Evolutionary conservation across 2,329 filamentous ascomycete species (phyloP).

Genomic region (Blastomyces parvus): DNA sequence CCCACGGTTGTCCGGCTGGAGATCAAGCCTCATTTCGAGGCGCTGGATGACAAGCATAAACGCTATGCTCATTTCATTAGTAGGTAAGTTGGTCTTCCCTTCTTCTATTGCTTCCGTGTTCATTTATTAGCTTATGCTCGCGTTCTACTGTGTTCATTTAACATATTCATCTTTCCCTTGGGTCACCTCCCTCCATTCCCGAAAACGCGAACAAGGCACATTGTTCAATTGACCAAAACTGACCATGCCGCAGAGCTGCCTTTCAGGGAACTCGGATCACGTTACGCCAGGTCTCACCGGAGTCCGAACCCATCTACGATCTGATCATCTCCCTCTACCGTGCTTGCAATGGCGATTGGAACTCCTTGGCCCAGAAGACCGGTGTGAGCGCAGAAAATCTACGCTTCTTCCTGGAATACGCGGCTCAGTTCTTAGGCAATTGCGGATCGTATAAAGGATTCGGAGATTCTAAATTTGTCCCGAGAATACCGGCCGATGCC

Average conservation of each 20-base stretch:
- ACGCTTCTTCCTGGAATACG: conserved; percentile 63
- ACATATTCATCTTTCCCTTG: neutral
- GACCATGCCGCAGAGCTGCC: conserved; percentile 49
- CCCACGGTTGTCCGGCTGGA: conserved; percentile 79
- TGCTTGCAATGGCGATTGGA: conserved; percentile 60
- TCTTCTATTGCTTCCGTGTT: neutral
- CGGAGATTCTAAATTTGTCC: conserved; percentile 75
- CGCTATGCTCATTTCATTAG: conserved; percentile 86
- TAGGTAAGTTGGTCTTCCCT: conserved; percentile 41
- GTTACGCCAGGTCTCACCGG: conserved; percentile 71
- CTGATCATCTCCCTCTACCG: conserved; percentile 66
- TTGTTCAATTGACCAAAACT: neutral
- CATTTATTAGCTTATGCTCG: neutral
- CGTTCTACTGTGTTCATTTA: neutral
- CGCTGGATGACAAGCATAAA: conserved; percentile 54
- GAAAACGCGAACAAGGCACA: neutral
- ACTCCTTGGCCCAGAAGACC: conserved; percentile 53
- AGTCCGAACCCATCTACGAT: conserved; percentile 72
- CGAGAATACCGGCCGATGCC: conserved; percentile 54
- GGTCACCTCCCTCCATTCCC: neutral
- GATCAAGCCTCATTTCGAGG: conserved; percentile 87
- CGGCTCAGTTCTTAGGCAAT: conserved; percentile 70
- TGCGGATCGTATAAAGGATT: conserved; percentile 81
- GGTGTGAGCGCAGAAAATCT: conserved; percentile 56
- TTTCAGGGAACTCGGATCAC: conserved; percentile 69